Evolutionary conservation across 1,284 basidiomycete genomes (phyloP).

Genomic region (Taiwanofungus camphoratus): DNA sequence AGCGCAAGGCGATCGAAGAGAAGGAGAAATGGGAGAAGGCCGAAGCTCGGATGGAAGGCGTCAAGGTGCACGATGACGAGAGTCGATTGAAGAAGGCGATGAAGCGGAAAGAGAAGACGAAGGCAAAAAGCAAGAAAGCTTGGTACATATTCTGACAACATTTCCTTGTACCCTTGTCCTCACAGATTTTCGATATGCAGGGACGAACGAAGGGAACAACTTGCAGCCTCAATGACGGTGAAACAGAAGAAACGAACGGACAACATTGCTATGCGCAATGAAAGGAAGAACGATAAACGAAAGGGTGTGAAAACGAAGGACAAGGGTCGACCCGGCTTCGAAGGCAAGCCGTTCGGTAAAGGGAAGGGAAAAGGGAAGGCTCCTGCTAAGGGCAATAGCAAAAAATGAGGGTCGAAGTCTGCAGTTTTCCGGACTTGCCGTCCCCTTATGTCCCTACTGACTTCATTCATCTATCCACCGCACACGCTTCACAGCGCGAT

Average conservation of each 20-base stretch:
- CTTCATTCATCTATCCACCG: background rate
- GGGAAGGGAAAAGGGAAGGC: slow-evolving; percentile 35
- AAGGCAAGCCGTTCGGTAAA: slow-evolving; percentile 72
- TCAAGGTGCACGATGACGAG: slow-evolving; percentile 85
- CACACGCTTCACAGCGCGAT: too few relatives aligned
- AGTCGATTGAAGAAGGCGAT: slow-evolving; percentile 80
- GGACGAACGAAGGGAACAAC: slow-evolving; percentile 79
- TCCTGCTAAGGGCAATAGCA: slow-evolving; percentile 14
- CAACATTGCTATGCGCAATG: slow-evolving; percentile 80
- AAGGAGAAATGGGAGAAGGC: slow-evolving; percentile 85
- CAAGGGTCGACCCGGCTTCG: slow-evolving; percentile 79
- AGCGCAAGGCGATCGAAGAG: slow-evolving; percentile 72
- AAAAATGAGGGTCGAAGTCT: too few relatives aligned
- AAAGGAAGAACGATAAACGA: slow-evolving; percentile 72
- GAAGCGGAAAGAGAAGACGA: slow-evolving; percentile 87
- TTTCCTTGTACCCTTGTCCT: background rate
- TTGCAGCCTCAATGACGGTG: slow-evolving; percentile 68
- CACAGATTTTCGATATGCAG: slow-evolving; percentile 34
- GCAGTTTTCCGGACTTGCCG: too few relatives aligned
- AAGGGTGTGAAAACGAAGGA: slow-evolving; percentile 52
- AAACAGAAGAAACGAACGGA: slow-evolving; percentile 85
- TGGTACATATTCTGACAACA: slow-evolving; percentile 53
- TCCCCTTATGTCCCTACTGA: background rate
- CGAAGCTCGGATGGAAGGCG: slow-evolving; percentile 75
- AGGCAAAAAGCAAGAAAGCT: slow-evolving; percentile 73